These are phyloP conservation scores for Dacryopinax spathularia DNA, from an alignment of 768 basidiomycete genomes.

Conservation along the genomic window DNA sequence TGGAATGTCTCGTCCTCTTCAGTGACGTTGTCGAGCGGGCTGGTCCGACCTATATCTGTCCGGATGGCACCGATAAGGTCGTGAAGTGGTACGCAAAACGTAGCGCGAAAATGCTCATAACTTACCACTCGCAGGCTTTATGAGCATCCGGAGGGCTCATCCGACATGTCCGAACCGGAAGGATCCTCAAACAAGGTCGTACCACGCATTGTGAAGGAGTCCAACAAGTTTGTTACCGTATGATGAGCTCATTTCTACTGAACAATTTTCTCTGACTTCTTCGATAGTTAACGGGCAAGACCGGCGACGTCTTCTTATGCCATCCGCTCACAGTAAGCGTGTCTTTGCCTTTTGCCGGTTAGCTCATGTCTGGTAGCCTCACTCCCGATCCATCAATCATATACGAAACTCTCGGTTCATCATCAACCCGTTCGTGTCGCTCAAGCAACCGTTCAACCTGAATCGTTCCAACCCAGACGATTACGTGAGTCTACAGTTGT, in stretches of 20 bases:
- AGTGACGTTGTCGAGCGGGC: conserved; percentile 40
- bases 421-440: conserved; percentile 48
- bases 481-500: conserved; percentile 14
- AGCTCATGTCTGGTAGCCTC: conserved; percentile 24
- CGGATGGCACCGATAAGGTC: conserved; percentile 34
- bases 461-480: conserved; percentile 31
- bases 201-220: background rate
- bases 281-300: conserved; percentile 34
- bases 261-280: conserved; percentile 3
- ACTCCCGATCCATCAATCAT: conserved; percentile 48
- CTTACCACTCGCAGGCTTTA: background rate
- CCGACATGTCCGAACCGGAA: background rate
- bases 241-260: background rate
- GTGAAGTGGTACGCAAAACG: conserved; percentile 13
- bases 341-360: background rate
- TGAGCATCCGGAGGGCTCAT: background rate
- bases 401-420: conserved; percentile 45
- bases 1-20: conserved; percentile 25
- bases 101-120: background rate
- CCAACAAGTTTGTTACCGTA: background rate
- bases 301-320: conserved; percentile 49
- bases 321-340: conserved; percentile 37
- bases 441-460: conserved; percentile 43
- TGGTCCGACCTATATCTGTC: conserved; percentile 47
- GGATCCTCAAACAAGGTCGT: background rate